Percentiles rank a stretch among this genome's conserved stretches.
Conservation (phyloP, 257 asterid genomes). For the Buddleja alternifolia region DNA sequence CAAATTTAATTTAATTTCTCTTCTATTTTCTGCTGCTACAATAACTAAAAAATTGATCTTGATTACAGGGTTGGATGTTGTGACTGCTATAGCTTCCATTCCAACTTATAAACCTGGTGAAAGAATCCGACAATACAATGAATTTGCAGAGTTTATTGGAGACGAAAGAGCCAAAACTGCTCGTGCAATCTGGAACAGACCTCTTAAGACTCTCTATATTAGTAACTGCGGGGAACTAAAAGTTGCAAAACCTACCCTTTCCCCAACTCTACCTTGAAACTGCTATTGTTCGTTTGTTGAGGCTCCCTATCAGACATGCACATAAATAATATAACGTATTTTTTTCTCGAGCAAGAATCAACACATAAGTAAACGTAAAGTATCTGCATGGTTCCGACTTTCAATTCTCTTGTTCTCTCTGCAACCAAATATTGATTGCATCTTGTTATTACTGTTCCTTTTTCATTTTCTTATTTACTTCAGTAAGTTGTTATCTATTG, state of each 20-base stretch:
- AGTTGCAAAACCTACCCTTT: slow-evolving; percentile 73
- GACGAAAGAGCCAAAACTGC: slow-evolving; percentile 89
- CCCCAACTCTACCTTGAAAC: slow-evolving; percentile 71
- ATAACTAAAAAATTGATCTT: neutral
- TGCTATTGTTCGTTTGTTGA: neutral
- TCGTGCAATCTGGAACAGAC: slow-evolving; percentile 85
- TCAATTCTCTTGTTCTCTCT: no score
- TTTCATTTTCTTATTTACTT: no score
- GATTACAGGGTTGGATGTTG: slow-evolving; percentile 80
- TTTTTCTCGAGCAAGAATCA: neutral
- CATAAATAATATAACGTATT: no score
- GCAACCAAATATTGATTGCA: no score
- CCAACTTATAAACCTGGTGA: slow-evolving; percentile 81
- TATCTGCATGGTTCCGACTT: no score
- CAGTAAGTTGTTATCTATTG: no score
- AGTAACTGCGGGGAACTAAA: slow-evolving; percentile 77
- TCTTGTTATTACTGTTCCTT: no score
- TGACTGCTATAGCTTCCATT: slow-evolving; percentile 64
- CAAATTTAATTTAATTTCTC: no score
- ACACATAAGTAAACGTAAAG: neutral
- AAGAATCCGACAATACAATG: slow-evolving; percentile 75
- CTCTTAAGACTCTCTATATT: slow-evolving; percentile 74
- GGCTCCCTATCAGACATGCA: slow-evolving; percentile 3
- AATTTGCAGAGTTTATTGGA: slow-evolving; percentile 82
- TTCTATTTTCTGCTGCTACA: no score